Evolutionary conservation across 805 yeast species (phyloP).

Genomic region (Myxozyma vanderwaltii): DNA sequence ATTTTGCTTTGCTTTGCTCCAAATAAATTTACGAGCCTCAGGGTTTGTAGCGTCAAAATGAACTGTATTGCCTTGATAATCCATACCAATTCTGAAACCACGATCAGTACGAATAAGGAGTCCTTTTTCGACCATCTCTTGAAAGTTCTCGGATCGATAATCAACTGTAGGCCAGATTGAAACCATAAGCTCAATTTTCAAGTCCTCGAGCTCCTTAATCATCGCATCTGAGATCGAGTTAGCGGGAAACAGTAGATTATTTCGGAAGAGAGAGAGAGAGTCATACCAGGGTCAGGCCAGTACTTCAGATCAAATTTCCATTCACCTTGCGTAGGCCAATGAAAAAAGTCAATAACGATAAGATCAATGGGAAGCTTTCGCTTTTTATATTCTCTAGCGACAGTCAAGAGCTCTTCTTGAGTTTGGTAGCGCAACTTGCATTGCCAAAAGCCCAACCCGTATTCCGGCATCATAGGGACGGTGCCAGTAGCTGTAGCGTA

Average conservation of each 20-base stretch:
- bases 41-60: constrained; percentile 33
- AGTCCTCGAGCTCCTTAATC: constrained; percentile 26
- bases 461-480: constrained; percentile 34
- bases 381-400: constrained; percentile 28
- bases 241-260: neutral
- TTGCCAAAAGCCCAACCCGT: constrained; percentile 34
- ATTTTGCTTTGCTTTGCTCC: constrained; percentile 28
- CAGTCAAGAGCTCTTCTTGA: constrained; percentile 32
- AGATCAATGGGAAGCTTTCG: constrained; percentile 32
- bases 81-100: constrained; percentile 29
- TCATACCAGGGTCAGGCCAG: constrained; percentile 32
- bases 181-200: constrained; percentile 32
- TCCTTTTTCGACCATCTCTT: constrained; percentile 33
- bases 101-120: constrained; percentile 30
- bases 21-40: constrained; percentile 28
- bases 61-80: constrained; percentile 28
- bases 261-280: neutral
- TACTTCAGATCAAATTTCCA: constrained; percentile 32
- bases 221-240: constrained; percentile 20
- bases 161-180: constrained; percentile 36
- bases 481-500: constrained; percentile 33
- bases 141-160: constrained; percentile 26
- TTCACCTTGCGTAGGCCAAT: constrained; percentile 34
- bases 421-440: constrained; percentile 34
- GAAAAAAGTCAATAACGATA: constrained; percentile 32